Evolutionary conservation across 2,329 filamentous ascomycete species (phyloP), one percentile per base, ranked within the genome.

Genomic region (Alternaria triticina): DNA sequence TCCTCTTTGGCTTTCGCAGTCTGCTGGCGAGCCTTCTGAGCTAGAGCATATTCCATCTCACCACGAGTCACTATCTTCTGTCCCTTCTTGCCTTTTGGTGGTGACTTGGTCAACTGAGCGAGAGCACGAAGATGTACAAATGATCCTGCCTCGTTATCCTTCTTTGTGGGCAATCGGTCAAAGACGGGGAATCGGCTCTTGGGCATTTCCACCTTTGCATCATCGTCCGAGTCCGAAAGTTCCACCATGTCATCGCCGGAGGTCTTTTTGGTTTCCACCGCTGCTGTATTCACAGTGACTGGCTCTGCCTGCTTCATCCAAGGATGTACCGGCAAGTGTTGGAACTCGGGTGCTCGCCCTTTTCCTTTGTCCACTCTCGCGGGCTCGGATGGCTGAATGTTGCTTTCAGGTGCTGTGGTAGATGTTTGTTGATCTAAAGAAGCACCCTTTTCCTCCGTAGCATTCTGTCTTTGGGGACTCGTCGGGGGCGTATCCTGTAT

Each of bases 1-100:
- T 92, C 90, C 63, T 92, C 88, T 57, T 93, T 89, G 77, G 96
- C 93, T 45, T 87, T 81, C 64, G 89, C 89, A 47, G 94, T 94
- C 79, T 99, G 96, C 64, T 91, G 86, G 47, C 92, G 89, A 6
- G 93, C 94, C 64, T 90, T 89, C 68, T 88, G 87, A 40, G 91
- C 85, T 8, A 98, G 82, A 33, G 84, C 86, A 10, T 85, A 82
- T 49, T 94, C 89, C 57, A 97, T 85, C 69, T 96, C 89, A 27
- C 85, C 86, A 0, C 86, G 83, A 8, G 88, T 93, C 84, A 97
- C 91, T 9, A 84, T 85, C 49, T 81, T 82, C 62, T 83, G 86
- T 55, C 74, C 76, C 70, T 78, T 80, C 52, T 75, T 70, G 9
- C 40, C 65, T 72, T 75, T 83, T 73, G 85, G 90, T 47, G 82